A percentile compares a stretch with the other conserved stretches of the same genome.
phyloP scores from a whole-genome alignment of 441 rosid genomes.

The Eruca vesicaria region DNA sequence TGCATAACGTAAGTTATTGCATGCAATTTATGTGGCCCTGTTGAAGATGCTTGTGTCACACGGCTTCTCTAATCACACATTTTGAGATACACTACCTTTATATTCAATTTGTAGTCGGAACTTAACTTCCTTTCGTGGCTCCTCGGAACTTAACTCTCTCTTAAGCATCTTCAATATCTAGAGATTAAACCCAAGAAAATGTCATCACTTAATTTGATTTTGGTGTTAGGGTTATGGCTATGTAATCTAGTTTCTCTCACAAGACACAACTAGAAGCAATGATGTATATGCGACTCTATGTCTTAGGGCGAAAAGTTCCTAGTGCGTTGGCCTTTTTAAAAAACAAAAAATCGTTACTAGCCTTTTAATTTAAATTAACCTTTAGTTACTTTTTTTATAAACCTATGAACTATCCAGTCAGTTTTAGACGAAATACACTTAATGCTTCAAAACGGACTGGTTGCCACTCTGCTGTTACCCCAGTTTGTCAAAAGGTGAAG shows the following conservation, averaged over 20 bases:
- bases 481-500: too few species aligned
- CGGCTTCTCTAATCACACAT: conserved; percentile 21
- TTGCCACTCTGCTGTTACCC: too few species aligned
- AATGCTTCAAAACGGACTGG: too few species aligned
- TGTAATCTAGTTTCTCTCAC: background rate
- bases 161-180: background rate
- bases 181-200: background rate
- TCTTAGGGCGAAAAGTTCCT: too few species aligned
- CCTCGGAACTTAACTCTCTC: background rate
- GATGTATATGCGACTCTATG: background rate
- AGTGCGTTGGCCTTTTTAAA: too few species aligned
- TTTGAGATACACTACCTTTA: conserved; percentile 23
- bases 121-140: background rate
- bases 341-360: background rate
- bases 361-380: too few species aligned
- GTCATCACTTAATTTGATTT: background rate
- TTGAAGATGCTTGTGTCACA: conserved; percentile 26
- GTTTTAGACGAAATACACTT: too few species aligned
- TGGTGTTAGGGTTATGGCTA: background rate
- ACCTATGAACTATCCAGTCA: too few species aligned
- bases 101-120: background rate
- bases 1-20: conserved; percentile 15
- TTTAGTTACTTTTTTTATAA: too few species aligned
- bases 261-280: background rate
- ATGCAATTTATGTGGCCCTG: conserved; percentile 22